Percentiles rank a stretch among this genome's conserved stretches.
phyloP scores from a whole-genome alignment of 2,329 filamentous ascomycete species.

The Colletotrichum tofieldiae region DNA sequence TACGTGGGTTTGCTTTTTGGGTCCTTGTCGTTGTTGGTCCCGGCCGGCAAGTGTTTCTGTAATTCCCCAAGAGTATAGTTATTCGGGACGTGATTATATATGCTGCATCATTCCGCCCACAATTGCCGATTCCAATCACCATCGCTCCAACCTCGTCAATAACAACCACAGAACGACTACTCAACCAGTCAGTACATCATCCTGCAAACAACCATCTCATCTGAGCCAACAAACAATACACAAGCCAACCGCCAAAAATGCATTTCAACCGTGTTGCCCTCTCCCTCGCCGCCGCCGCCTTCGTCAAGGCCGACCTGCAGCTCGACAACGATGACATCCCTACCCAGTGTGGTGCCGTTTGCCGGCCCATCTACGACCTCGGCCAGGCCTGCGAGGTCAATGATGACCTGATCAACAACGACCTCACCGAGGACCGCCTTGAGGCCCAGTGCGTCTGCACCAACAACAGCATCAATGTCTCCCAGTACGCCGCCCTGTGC shows the following conservation, averaged over 20 bases:
- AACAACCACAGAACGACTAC: too few species aligned
- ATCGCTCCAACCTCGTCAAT: slow-evolving; percentile 3
- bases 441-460: slow-evolving; percentile 59
- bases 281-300: slow-evolving; percentile 36
- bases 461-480: slow-evolving; percentile 59
- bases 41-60: not conserved
- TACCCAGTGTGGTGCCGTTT: slow-evolving; percentile 42
- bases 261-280: slow-evolving; percentile 41
- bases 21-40: not conserved
- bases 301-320: slow-evolving; percentile 40
- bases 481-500: slow-evolving; percentile 51
- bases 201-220: not conserved
- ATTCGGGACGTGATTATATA: slow-evolving; percentile 24
- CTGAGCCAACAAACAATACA: not conserved
- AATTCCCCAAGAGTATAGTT: not conserved
- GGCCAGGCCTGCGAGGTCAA: slow-evolving; percentile 43
- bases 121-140: not conserved
- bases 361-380: slow-evolving; percentile 43
- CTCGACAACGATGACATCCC: slow-evolving; percentile 45
- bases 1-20: not conserved
- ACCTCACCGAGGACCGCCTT: slow-evolving; percentile 55
- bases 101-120: slow-evolving; percentile 21
- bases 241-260: slow-evolving; percentile 34
- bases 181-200: not conserved
- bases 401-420: slow-evolving; percentile 47